Evolutionary conservation across 2,329 filamentous ascomycete genomes (phyloP), one percentile per base, ranked within the genome.

Genomic region (Aspergillus fischeri): DNA sequence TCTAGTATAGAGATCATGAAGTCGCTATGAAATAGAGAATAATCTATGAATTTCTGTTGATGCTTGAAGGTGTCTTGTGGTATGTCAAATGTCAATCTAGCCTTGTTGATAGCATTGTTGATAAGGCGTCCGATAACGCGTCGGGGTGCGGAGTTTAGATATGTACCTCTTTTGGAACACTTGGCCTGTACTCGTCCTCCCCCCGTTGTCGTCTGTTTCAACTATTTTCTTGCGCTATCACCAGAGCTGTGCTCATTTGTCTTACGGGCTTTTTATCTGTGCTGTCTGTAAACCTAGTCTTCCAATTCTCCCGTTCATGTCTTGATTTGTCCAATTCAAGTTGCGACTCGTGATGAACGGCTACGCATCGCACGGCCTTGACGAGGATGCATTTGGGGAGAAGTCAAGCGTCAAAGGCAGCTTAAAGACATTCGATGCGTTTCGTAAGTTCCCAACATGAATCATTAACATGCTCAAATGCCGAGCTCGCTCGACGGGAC

Each of bases 341-440:
- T 51, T 59, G 56, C 55, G 52, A 64, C 62, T 67, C 69, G 65
- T 65, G 57, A 94, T 96, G 91, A 90, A 94, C 82, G 89, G 88
- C 69, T 92, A 88, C 78, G 80, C 86, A 66, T 82, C 88, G 61
- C 82, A 84, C 65, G 81, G 81, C 64, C 83, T 92, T 66, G 83
- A 92, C 69, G 92, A 96, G 68, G 88, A 89, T 73, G 79, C 85
- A 62, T 96, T 96, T 78, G 89, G 85, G 69, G 87, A 90, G 66
- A 87, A 88, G 71, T 81, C 80, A 56, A 82, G 84, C 55, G 67
- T 81, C 57, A 76, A 73, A 53, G 74, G 81, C 56, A 77, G 74
- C 29, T 68, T 96, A 69, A 88, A 87, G 75, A 92, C 93, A 58
- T 99, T 99, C 76, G 94, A 99, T 80, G 93, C 92, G 64, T 99